Evolutionary conservation across 306 rosid species (phyloP).

Genomic region (apple (Malus domestica)): ASM211411v1 NC_041794.1:24057001-24057500

Average conservation of each 20-base stretch:
- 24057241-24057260: conserved; percentile 80
- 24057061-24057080: neutral
- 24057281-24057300: conserved; percentile 61
- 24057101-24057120: neutral
- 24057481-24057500: conserved; percentile 67
- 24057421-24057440: conserved; percentile 88
- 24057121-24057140: neutral
- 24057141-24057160: neutral
- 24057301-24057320: neutral
- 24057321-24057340: neutral
- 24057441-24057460: conserved; percentile 60
- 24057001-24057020: too few relatives aligned
- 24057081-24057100: neutral
- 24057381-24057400: conserved; percentile 76
- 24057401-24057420: conserved; percentile 65
- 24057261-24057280: conserved; percentile 81
- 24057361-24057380: conserved; percentile 47
- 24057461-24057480: conserved; percentile 76
- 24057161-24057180: neutral
- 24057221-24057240: conserved; percentile 48
- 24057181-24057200: conserved; percentile 52
- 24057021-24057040: neutral
- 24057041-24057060: neutral
- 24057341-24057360: neutral
- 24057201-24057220: conserved; percentile 56